These are phyloP conservation scores for Kalanchoe fedtschenkoi DNA, from an alignment of 164 flowering plant genomes.

Conservation along the genomic window DNA sequence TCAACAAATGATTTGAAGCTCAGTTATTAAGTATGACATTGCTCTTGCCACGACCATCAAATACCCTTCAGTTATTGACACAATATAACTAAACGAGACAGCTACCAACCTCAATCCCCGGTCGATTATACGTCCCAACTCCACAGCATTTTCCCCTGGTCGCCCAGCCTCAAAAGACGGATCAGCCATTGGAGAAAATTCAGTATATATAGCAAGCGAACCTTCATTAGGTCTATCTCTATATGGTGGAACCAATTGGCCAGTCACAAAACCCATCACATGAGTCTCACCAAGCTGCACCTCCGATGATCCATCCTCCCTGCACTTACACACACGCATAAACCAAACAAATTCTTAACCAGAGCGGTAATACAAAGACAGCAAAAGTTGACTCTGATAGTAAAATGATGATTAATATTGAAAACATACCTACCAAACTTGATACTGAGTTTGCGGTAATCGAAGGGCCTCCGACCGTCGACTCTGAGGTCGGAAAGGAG, in stretches of 20 bases:
- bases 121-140: conserved; percentile 81
- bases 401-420: not conserved
- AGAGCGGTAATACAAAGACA: not conserved
- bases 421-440: conserved; percentile 63
- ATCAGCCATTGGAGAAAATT: conserved; percentile 99
- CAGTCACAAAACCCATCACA: conserved; percentile 80
- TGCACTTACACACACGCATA: conserved; percentile 14
- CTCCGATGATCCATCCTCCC: conserved; percentile 83
- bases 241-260: conserved; percentile 78
- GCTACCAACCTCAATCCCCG: conserved; percentile 94
- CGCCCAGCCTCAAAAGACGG: conserved; percentile 93
- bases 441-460: conserved; percentile 52
- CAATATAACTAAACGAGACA: not conserved
- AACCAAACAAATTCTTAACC: not conserved
- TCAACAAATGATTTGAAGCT: too few species aligned
- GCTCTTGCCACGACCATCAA: too few species aligned
- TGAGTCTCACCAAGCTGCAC: conserved; percentile 93
- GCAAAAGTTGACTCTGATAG: not conserved
- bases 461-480: conserved; percentile 80
- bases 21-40: too few species aligned
- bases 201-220: conserved; percentile 68
- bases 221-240: conserved; percentile 92
- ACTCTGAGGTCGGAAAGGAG: conserved; percentile 57
- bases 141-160: conserved; percentile 84
- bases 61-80: too few species aligned